phyloP scores from a whole-genome alignment of 306 rosid species.

The Oxytropis ochrocephala region DNA sequence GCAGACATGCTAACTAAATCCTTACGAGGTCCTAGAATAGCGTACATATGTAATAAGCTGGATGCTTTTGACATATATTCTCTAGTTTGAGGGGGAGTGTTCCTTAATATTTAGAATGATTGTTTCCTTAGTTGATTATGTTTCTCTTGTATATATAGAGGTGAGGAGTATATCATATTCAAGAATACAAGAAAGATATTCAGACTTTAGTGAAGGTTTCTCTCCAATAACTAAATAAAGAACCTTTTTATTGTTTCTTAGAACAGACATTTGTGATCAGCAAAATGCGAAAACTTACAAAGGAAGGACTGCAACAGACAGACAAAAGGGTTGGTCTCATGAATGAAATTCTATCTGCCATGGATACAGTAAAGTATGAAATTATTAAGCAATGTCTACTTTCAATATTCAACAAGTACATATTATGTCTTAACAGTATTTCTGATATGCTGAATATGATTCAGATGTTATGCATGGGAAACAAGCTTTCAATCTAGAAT shows the following conservation, averaged over 20 bases:
- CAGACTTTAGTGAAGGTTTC: too few relatives aligned
- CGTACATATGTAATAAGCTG: too few relatives aligned
- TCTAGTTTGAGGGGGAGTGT: too few relatives aligned
- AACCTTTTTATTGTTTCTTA: not conserved
- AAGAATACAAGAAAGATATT: too few relatives aligned
- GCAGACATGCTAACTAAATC: too few relatives aligned
- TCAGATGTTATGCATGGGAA: slow-evolving; percentile 94
- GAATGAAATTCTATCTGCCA: slow-evolving; percentile 81
- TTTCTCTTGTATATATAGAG: too few relatives aligned
- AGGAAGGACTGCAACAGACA: slow-evolving; percentile 64
- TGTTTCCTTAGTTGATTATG: too few relatives aligned
- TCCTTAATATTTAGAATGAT: too few relatives aligned
- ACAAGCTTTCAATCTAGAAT: slow-evolving; percentile 68
- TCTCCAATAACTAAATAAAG: not conserved
- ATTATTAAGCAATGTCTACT: not conserved
- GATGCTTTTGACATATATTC: too few relatives aligned
- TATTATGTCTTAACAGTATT: not conserved
- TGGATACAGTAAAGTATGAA: slow-evolving; percentile 86
- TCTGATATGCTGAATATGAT: slow-evolving; percentile 30
- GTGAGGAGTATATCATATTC: too few relatives aligned
- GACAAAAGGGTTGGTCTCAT: slow-evolving; percentile 88
- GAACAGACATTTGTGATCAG: slow-evolving; percentile 51
- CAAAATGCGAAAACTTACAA: slow-evolving; percentile 68
- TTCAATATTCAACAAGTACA: not conserved
- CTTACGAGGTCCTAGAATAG: too few relatives aligned